phyloP scores from a whole-genome alignment of 2,329 filamentous ascomycete species.

The Chrysosporium queenslandicum region DNA sequence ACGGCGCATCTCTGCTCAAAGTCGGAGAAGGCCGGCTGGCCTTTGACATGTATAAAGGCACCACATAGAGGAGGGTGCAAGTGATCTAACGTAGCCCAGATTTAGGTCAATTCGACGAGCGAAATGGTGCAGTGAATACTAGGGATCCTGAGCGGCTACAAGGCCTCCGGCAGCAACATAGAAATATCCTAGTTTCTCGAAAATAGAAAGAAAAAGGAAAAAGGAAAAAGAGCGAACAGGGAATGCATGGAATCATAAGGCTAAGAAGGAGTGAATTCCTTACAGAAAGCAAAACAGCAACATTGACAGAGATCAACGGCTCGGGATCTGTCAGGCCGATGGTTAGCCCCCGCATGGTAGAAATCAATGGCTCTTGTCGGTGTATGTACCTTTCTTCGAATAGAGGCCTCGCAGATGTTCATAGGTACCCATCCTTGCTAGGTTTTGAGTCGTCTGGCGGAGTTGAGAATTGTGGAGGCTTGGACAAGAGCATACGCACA shows the following conservation, averaged over 20 bases:
- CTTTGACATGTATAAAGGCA: slow-evolving; percentile 76
- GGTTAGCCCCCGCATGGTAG: not conserved
- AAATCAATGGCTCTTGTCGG: not conserved
- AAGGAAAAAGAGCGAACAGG: not conserved
- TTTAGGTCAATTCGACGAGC: not conserved
- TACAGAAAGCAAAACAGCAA: slow-evolving; percentile 16
- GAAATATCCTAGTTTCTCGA: too few relatives aligned
- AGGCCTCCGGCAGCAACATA: not conserved
- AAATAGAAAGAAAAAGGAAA: not conserved
- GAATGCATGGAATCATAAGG: not conserved
- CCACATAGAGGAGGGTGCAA: slow-evolving; percentile 82
- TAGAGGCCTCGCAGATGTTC: slow-evolving; percentile 2
- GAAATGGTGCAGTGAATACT: not conserved
- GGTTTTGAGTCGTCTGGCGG: too few relatives aligned
- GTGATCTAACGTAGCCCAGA: slow-evolving; percentile 45
- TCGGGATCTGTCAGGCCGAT: slow-evolving; percentile 11
- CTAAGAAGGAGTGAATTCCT: not conserved
- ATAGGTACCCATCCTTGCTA: not conserved
- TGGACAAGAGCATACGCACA: too few relatives aligned
- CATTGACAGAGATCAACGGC: slow-evolving; percentile 14
- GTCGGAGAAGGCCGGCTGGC: slow-evolving; percentile 68
- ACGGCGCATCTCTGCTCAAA: slow-evolving; percentile 75
- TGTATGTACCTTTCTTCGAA: not conserved
- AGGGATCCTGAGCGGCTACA: too few relatives aligned
- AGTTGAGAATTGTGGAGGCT: too few relatives aligned